Conservation (phyloP, 1,284 basidiomycete species). For the Ustilago trichophora region DNA sequence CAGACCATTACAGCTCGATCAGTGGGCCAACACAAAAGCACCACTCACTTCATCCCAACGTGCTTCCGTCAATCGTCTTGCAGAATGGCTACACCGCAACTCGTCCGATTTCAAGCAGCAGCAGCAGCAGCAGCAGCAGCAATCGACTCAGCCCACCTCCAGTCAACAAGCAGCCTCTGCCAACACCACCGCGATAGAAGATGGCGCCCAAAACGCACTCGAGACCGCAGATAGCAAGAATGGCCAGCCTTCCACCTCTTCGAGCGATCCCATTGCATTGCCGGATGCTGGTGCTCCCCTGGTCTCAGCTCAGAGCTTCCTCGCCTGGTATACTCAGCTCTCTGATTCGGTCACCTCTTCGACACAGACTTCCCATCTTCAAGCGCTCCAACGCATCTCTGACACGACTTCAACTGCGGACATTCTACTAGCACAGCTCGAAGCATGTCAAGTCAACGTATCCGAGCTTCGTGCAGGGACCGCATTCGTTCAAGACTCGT, state of each 20-base stretch:
- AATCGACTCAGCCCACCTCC: background rate
- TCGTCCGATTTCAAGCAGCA: constrained; percentile 34
- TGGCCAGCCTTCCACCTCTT: background rate
- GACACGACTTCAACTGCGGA: constrained; percentile 41
- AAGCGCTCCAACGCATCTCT: constrained; percentile 35
- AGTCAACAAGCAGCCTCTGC: background rate
- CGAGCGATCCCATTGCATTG: constrained; percentile 6
- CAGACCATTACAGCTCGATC: constrained; percentile 49
- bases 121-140: constrained; percentile 13
- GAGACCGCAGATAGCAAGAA: background rate
- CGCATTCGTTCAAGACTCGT: constrained; percentile 55
- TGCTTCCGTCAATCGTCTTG: constrained; percentile 49
- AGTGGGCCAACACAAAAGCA: constrained; percentile 49
- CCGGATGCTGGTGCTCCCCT: constrained; percentile 35
- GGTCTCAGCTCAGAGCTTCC: constrained; percentile 44
- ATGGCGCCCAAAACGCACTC: background rate
- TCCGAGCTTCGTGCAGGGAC: constrained; percentile 56
- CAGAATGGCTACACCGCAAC: constrained; percentile 49
- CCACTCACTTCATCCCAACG: constrained; percentile 40
- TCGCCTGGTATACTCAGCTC: constrained; percentile 50
- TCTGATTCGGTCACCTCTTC: constrained; percentile 44
- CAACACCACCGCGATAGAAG: background rate
- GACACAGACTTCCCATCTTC: constrained; percentile 44
- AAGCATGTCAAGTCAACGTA: constrained; percentile 51
- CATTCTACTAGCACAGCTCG: constrained; percentile 44